Evolutionary conservation across 805 yeast species (phyloP), one percentile per base, ranked within the genome.

Genomic region (Kodamaea kakaduensis): DNA sequence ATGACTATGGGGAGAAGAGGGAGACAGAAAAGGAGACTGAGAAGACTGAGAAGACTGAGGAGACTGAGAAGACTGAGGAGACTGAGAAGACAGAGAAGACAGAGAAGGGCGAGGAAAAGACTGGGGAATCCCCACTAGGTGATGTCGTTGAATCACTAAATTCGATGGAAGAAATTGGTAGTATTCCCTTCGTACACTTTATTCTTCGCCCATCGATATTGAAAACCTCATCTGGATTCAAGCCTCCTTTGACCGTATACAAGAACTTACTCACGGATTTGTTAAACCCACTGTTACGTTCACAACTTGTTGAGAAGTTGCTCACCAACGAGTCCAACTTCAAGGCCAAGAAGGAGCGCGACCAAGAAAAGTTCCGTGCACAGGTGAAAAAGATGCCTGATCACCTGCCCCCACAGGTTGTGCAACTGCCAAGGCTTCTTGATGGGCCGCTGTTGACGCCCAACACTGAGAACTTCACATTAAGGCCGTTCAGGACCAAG

Each of bases 401-500:
- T 7, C 19, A 29, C 10, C 38, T 30, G 34, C 33, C 34, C 6
- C 38, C 27, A 8, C 22, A 17, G 30, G 18, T 32, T 13, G 23
- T 34, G 14, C 20, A 19, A 5, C 31, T 35, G 2, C 39, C 41
- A 3, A 29, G 26, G 18, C 14, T 23, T 6, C 17, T 28, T 21
- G 37, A 29, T 3, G 18, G 17, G 3, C 32, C 31, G 9, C 36
- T 38, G 15, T 20, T 32, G 15, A 35, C 32, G 4, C 41, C 42
- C 5, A 34, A 36, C 20, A n/a, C n/a, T n/a, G 71, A 59, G 3
- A 58, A 47, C 27, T 66, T 67, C 41, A 44, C 66, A 3, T 54
- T 65, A 36, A 47, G 73, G 30, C 72, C 72, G 3, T 67, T 67
- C 40, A 52, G 64, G 34, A 67, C 73, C 1, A 59, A 57, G 13